Evolutionary conservation across 495 filamentous ascomycete genomes (phyloP), one percentile per base, ranked within the genome.

Genomic region (Parathielavia appendiculata): DNA sequence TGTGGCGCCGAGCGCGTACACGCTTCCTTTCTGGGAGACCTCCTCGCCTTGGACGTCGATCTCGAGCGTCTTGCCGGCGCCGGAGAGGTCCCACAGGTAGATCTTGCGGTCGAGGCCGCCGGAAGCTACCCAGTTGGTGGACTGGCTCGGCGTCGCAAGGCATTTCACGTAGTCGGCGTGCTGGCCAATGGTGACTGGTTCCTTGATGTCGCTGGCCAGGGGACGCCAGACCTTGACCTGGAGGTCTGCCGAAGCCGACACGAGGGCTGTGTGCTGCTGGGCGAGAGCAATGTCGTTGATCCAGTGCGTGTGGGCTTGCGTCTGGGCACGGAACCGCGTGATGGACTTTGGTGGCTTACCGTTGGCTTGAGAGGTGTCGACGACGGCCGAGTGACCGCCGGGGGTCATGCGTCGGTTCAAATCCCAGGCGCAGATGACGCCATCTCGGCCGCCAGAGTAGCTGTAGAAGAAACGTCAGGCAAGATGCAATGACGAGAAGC

Each of bases 291-390:
- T 89, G 66, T 97, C 92, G 69, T 97, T 97, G 70, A 98, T 88
- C 93, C 93, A 97, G 72, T 97, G 92, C 30, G 92, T 97, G 70
- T 98, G 93, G 13, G 93, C 95, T 66, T 97, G 91, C n/a, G 92
- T 89, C 71, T 96, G 91, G 48, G 86, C 81, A 57, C 90, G 85
- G 71, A 92, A 92, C n/a, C 79, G 80, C 36, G 91, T 90, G 11
- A 67, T 76, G 51, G 66, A 69, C 58, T 68, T 74, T 54, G 66
- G 26, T 6, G 26, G 69, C 65, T 69, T 54, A 41, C 62, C 66
- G 43, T 67, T 71, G 12, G 64, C 36, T 6, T 35, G 59, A n/a
- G 57, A 19, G 41, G 55, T 56, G 54, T 74, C 64, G 57, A 63
- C 58, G 47, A 75, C 68, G 52, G 69, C 65, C 30, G 72, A 66